Evolutionary conservation across 176 grass and related monocot genomes (phyloP).

Genomic region (Sorghum bicolor): Sorghum_bicolor_NCBIv3 NC_012875.2:58867501-58868000

Average conservation of each 20-base stretch:
- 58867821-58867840: background rate
- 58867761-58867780: background rate
- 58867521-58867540: no score
- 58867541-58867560: no score
- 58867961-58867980: conserved; percentile 21
- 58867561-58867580: no score
- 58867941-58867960: conserved; percentile 1
- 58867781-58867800: background rate
- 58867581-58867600: no score
- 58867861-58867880: background rate
- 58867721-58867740: background rate
- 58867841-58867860: background rate
- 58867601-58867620: background rate
- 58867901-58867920: background rate
- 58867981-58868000: conserved; percentile 13
- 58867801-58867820: background rate
- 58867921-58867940: no score
- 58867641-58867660: conserved; percentile 38
- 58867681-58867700: background rate
- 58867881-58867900: background rate
- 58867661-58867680: conserved; percentile 29
- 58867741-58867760: background rate
- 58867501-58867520: no score
- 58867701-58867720: background rate
- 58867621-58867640: conserved; percentile 7